Evolutionary conservation across 352 stramenopile genomes (phyloP).

Genomic region (Phytophthora uliginosa): DNA sequence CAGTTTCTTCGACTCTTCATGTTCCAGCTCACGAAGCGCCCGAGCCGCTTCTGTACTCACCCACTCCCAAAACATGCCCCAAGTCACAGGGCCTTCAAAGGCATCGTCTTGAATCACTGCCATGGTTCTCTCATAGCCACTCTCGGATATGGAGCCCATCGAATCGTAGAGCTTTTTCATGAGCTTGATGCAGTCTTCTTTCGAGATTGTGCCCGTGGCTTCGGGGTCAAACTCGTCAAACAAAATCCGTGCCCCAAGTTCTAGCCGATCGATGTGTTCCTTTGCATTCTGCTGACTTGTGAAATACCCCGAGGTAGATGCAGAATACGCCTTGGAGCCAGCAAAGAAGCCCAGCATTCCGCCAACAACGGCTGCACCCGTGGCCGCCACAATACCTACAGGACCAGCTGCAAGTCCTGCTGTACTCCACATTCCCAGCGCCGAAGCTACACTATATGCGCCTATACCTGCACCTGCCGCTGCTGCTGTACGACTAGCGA

Average conservation of each 20-base stretch:
- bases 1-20: conserved; percentile 59
- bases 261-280: conserved; percentile 87
- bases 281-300: conserved; percentile 80
- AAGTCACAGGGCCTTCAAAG: conserved; percentile 80
- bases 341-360: conserved; percentile 88
- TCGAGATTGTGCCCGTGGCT: conserved; percentile 71
- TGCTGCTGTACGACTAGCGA: conserved; percentile 78
- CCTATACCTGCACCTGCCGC: conserved; percentile 81
- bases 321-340: conserved; percentile 81
- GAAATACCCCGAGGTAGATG: conserved; percentile 82
- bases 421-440: conserved; percentile 82
- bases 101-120: conserved; percentile 64
- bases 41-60: conserved; percentile 83
- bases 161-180: conserved; percentile 84
- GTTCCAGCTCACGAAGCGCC: conserved; percentile 73
- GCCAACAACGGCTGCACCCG: conserved; percentile 81
- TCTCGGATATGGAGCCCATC: conserved; percentile 74
- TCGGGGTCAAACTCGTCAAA: conserved; percentile 87
- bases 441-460: conserved; percentile 77
- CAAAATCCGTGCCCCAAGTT: conserved; percentile 82
- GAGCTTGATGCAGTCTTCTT: conserved; percentile 75
- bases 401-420: conserved; percentile 80
- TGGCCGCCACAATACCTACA: conserved; percentile 81
- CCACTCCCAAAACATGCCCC: conserved; percentile 91
- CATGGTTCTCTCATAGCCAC: conserved; percentile 68